These are phyloP conservation scores for Monsonia emarginata DNA, from an alignment of 441 rosid genomes.

Conservation along the genomic window DNA sequence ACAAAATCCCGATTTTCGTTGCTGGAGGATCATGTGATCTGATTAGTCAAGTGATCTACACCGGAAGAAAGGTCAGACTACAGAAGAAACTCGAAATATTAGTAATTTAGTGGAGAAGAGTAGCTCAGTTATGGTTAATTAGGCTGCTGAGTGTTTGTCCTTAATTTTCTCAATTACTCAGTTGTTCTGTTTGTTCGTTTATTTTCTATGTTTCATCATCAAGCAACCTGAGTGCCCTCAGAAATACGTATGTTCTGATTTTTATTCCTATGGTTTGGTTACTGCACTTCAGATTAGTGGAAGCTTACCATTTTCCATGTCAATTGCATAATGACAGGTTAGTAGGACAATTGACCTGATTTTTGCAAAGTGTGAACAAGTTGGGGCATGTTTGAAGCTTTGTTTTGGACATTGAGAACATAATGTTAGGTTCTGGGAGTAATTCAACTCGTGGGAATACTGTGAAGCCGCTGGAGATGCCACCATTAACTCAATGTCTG, in stretches of 20 bases:
- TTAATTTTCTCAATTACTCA: neutral
- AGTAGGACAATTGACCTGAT: conserved; percentile 28
- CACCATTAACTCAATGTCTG: conserved; percentile 26
- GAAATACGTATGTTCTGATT: neutral
- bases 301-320: neutral
- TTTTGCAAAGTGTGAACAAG: conserved; percentile 27
- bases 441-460: conserved; percentile 29
- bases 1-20: neutral
- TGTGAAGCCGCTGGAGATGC: conserved; percentile 22
- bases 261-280: neutral
- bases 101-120: neutral
- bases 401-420: conserved; percentile 31
- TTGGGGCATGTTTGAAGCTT: conserved; percentile 44
- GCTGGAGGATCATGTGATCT: neutral
- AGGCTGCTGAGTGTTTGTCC: neutral
- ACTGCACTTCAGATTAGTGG: neutral
- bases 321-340: neutral
- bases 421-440: conserved; percentile 28
- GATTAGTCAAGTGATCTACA: no score
- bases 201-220: neutral
- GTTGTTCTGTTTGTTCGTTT: neutral
- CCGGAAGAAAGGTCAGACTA: neutral
- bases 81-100: neutral
- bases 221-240: neutral
- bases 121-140: neutral